Evolutionary conservation across 805 yeast genomes (phyloP), one percentile per base, ranked within the genome.

Genomic region (Lachancea sp.): DNA sequence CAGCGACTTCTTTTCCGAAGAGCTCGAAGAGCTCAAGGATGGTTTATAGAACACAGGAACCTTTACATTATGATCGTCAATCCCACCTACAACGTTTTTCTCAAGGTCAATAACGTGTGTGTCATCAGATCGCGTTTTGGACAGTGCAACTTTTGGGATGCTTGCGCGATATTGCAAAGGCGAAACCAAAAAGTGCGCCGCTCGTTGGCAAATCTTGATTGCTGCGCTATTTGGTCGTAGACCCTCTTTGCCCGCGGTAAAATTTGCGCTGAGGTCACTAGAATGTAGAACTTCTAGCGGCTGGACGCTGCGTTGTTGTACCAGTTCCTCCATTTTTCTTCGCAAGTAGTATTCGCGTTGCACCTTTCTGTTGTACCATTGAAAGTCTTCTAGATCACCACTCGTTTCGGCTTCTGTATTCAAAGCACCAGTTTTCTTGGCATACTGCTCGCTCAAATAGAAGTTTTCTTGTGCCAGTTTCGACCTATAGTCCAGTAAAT

Each of bases 281-380:
- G 45, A 47, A 30, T 44, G 45, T 16, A 53, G 34, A 5, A 56
- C 46, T 40, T 49, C 45, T 7, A 54, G 41, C 36, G 42, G 44
- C n/a, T 52, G 47, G 8, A 37, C 38, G 25, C 45, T 45, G 9
- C 44, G 41, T 13, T 45, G 42, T 12, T 45, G 41, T 9, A 57
- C 34, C 2, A 55, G 11, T 9, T 34, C 30, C 22, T 55, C 56
- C 34, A 57, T 11, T 42, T 56, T 60, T 2, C 46, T 48, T 40
- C 64, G 59, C 12, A 65, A 36, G 22, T 49, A 46, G 8, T 56
- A 56, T 34, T 67, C 71, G 36, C 52, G 44, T 29, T 55, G 55
- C 1, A 66, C 59, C 48, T 57, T 56, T n/a, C 45, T 34, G 35
- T 67, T 64, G 43, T 65, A 67, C 4, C 42, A 41, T 8, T 52